A percentile compares a stretch with the other conserved stretches of the same genome.
Conservation (phyloP, 2,329 filamentous ascomycete genomes). For the Cordyceps javanica region DNA sequence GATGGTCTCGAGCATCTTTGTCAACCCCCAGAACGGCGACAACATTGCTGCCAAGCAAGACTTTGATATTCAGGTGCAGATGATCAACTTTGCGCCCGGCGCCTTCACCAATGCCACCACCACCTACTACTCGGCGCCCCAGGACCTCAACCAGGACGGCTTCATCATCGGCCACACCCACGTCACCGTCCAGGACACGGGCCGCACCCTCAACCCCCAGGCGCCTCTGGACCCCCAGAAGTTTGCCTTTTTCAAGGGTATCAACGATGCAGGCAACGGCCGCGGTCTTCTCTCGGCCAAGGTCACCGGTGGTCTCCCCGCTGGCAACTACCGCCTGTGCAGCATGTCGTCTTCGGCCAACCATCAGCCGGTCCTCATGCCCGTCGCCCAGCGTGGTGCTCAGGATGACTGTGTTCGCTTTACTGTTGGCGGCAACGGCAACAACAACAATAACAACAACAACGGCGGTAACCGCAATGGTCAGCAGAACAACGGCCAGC, state of each 20-base stretch:
- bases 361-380: conserved; percentile 62
- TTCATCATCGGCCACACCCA: conserved; percentile 54
- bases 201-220: conserved; percentile 42
- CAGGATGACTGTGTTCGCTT: conserved; percentile 61
- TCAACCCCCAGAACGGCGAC: conserved; percentile 46
- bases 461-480: conserved; percentile 18
- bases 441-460: conserved; percentile 17
- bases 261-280: conserved; percentile 55
- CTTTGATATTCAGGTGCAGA: conserved; percentile 49
- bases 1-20: conserved; percentile 53
- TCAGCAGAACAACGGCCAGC: conserved; percentile 11
- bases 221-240: conserved; percentile 45
- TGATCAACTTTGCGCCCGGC: conserved; percentile 49
- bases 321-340: conserved; percentile 60
- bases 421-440: conserved; percentile 35
- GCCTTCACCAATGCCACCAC: conserved; percentile 53
- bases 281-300: conserved; percentile 46
- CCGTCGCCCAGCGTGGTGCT: conserved; percentile 59
- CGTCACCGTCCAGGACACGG: conserved; percentile 52
- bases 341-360: conserved; percentile 58
- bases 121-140: conserved; percentile 57
- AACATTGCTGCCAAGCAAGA: conserved; percentile 39
- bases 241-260: conserved; percentile 62
- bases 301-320: conserved; percentile 53
- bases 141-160: conserved; percentile 42